Evolutionary conservation across 805 yeast species (phyloP).

Genomic region (Aciculoconidium aculeatum): DNA sequence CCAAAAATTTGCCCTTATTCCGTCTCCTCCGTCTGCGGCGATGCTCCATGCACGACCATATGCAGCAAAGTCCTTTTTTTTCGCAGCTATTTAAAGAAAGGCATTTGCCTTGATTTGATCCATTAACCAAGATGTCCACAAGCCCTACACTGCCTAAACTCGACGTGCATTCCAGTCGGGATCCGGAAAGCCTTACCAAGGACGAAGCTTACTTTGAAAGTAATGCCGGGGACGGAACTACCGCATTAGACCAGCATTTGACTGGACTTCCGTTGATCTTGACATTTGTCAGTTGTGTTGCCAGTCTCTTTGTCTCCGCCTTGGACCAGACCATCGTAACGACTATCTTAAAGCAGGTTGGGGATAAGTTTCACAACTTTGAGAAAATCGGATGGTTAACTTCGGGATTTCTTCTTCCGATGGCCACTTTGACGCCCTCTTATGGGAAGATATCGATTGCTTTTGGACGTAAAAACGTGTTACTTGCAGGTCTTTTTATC

Average conservation of each 20-base stretch:
- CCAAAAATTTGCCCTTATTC: too few species aligned
- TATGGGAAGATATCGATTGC: slow-evolving; percentile 55
- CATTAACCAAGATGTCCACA: too few species aligned
- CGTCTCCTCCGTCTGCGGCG: too few species aligned
- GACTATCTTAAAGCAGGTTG: slow-evolving; percentile 45
- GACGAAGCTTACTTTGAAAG: slow-evolving; percentile 27
- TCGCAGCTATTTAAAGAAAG: too few species aligned
- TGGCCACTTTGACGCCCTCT: slow-evolving; percentile 47
- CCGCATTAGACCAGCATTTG: slow-evolving; percentile 29
- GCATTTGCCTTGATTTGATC: too few species aligned
- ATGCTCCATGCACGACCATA: too few species aligned
- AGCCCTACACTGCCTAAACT: too few species aligned
- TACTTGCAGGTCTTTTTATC: slow-evolving; percentile 43
- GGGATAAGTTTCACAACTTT: slow-evolving; percentile 44
- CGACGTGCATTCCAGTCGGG: too few species aligned
- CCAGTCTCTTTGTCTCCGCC: slow-evolving; percentile 36
- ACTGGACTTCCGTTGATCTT: slow-evolving; percentile 22
- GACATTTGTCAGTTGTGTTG: slow-evolving; percentile 23
- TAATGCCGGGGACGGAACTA: slow-evolving; percentile 40
- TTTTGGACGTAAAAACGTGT: slow-evolving; percentile 49
- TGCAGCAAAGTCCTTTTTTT: too few species aligned
- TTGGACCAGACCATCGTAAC: slow-evolving; percentile 57
- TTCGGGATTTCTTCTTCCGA: slow-evolving; percentile 49
- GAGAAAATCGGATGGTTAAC: slow-evolving; percentile 55
- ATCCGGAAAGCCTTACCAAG: too few species aligned